These are phyloP conservation scores for Pythium oligandrum DNA, from an alignment of 352 stramenopile species.

Conservation along the genomic window DNA sequence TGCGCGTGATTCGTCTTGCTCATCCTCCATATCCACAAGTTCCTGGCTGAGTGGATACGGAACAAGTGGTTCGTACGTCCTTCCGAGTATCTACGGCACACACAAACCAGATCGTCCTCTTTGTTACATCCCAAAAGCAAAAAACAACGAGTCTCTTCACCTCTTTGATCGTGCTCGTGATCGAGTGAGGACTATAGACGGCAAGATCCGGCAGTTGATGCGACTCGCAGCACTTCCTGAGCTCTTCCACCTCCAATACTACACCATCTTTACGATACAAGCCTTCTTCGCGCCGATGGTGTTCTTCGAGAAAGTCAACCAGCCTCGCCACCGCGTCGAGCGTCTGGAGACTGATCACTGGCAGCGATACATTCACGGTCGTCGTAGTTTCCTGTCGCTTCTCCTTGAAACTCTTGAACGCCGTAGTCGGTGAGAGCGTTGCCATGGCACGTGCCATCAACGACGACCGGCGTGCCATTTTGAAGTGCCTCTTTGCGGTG, in stretches of 20 bases:
- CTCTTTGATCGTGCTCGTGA: slow-evolving; percentile 38
- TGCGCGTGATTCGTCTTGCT: slow-evolving; percentile 1
- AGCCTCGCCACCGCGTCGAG: slow-evolving; percentile 29
- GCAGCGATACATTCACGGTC: background rate
- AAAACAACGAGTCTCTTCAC: slow-evolving; percentile 7
- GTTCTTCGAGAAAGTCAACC: slow-evolving; percentile 41
- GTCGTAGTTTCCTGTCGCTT: background rate
- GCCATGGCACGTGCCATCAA: background rate
- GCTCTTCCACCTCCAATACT: background rate
- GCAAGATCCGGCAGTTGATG: slow-evolving; percentile 28
- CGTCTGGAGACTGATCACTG: slow-evolving; percentile 27
- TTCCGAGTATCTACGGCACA: slow-evolving; percentile 22
- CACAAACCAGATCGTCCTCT: too few relatives aligned
- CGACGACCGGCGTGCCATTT: too few relatives aligned
- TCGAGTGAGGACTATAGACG: slow-evolving; percentile 35
- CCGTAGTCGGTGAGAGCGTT: slow-evolving; percentile 12
- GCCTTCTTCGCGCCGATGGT: slow-evolving; percentile 38
- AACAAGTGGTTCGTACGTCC: slow-evolving; percentile 39
- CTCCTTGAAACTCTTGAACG: slow-evolving; percentile 8
- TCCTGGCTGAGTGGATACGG: slow-evolving; percentile 27
- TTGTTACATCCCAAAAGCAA: too few relatives aligned
- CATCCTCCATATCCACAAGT: slow-evolving; percentile 22
- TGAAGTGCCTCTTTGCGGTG: too few relatives aligned
- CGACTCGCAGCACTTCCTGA: background rate
- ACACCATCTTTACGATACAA: slow-evolving; percentile 38